Evolutionary conservation across 208 protist species (phyloP), one percentile per base, ranked within the genome.

Genomic region (Crithidia fasciculata): DNA sequence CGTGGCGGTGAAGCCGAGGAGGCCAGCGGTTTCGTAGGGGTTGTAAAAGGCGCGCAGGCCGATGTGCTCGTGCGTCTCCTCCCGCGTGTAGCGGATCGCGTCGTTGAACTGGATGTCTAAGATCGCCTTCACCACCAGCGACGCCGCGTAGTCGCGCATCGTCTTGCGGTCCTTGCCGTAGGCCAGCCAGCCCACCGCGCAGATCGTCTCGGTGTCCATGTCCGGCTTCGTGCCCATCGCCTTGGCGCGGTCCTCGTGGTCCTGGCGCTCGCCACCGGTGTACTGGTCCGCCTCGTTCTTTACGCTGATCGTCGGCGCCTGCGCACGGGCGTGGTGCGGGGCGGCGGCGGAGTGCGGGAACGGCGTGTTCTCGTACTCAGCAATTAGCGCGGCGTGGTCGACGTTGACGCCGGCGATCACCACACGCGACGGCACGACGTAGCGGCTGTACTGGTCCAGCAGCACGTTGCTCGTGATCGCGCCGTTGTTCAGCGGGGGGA

Each of bases 341-440:
- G 92, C 85, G 7, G 71, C 56, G 37, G 73, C 77, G 69, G 86
- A 87, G 78, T 94, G 92, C 53, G 84, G 76, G 76, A 83, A 93
- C 15, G 89, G 87, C 19, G 84, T 84, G 80, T 94, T 95, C 76
- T 97, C 93, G 76, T 95, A 97, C 77, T 89, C 84, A n/a, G 87
- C 87, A 41, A 94, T 80, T 8, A 97, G 89, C 15, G 88, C 90
- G 68, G 67, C 80, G 80, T 97, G 92, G 7, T 93, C 83, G 58
- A 97, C 89, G 76, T 97, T 97, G 18, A 97, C 89, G 76, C 92
- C 92, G 52, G 90, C 90, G 80, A 97, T 86, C 47, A 95, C 87
- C 49, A 95, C 81, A 54, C 89, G 86, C 52, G 85, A 81, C 43
- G 92, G 90, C n/a, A 84, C 80, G 36, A 94, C 77, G 70, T 89